Base-by-base conservation (phyloP, 345 rosid species). In the Mercurialis annua region DNA sequence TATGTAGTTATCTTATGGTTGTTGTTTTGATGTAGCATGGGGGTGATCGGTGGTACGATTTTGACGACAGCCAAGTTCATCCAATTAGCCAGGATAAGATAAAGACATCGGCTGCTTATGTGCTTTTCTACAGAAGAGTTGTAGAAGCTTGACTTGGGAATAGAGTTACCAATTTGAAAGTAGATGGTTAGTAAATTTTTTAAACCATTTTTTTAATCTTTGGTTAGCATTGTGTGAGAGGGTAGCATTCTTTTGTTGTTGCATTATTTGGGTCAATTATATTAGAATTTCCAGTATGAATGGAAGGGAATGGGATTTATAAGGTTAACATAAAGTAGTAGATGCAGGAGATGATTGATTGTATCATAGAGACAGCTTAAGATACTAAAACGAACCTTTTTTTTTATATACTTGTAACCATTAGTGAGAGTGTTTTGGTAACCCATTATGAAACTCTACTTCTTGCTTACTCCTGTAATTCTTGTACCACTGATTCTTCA, bases 51-150 rank as follows among this genome's bases (percentile, higher is more conserved):
- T 95, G 99, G 99, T 92, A 86, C 20, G 93, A 92, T 74, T 95
- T 95, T 42, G 98, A 92, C 57, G 99, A 94, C 78, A 90, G 93
- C 74, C 88, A 77, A 44, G 99, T 95, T 62, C 60, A 64, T 71
- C 84, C 83, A 33, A 85, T 92, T 64, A 59, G 87, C 79, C 82
- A 74, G 77, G 96, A 95, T 64, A 92, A 90, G 81, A 88, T 95
- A 73, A 95, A 88, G 82, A 86, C 92, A 42, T 85, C 96, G 0
- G 98, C 99, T 58, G 99, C 97, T 43, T 95, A 92, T 70, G 98
- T 92, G 83, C 87, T 95, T 50, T 95, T 95, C 84, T 90, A 90
- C 83, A 84, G 90, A 88, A 93, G 98, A 77, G 82, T 90, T 59
- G 74, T 77, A 14, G 93, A 81, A 64, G 76, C 42, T 50, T 77